Base-by-base conservation (phyloP, 768 basidiomycete species). In the Leccinellum albellum region DNA sequence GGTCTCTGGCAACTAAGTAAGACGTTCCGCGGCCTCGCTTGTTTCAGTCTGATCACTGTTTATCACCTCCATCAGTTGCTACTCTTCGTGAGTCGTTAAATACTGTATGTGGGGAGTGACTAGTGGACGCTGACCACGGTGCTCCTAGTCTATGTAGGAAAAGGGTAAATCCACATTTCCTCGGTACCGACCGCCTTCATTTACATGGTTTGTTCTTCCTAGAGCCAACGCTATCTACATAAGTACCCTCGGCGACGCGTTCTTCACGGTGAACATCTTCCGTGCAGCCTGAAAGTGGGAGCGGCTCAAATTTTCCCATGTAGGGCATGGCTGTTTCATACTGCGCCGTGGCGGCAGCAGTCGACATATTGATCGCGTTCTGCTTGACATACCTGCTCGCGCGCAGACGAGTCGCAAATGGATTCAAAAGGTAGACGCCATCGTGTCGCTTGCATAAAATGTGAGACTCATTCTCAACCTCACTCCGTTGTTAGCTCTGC, bases 1-100 rank as follows among this genome's bases (percentile, higher is more conserved):
- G 55, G 42, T 9, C 40, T 50, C 6, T 55, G 20, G 48, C 54
- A 55, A 6, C 42, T 56, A 21, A 44, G 50, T 56, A 51, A 56
- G 50, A 46, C n/a, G 28, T 52, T 29, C 33, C 10, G 13, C 17
- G 17, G 13, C 5, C 42, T 33, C 50, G 8, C 12, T 12, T n/a
- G 15, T 29, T 9, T 32, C 3, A 33, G 10, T 42, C 31, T 55
- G 2, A 55, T n/a, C 7, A 20, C 2, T 23, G 4, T 40, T 50
- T 28, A 15, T 40, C 20, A 21, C 6, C 8, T 12, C 12, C 9
- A 15, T 32, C 8, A 56, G 55, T 56, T 35, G 50, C 50, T 28
- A 13, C 32, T 17, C n/a, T 52, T 35, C 55, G 54, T 55, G 44
- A 55, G 54, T 8, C 6, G 2, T 46, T 42, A 21, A 29, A 4